Conservation (phyloP, 495 filamentous ascomycete species). For the Penicillium argentinense region DNA sequence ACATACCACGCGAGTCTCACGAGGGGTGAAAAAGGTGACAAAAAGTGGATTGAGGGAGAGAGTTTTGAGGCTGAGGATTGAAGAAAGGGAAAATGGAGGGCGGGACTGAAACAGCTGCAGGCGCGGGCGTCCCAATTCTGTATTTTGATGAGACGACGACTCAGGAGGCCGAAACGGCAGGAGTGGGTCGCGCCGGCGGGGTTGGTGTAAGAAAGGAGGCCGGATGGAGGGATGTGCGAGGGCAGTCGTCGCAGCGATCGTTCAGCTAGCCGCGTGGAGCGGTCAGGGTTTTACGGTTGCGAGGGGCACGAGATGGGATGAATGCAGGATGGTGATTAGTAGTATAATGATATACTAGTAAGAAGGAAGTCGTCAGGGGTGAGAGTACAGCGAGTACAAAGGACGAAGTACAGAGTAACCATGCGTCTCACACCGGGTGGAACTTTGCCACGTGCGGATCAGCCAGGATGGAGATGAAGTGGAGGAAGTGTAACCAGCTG, state of each 20-base stretch:
- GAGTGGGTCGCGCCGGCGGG: constrained; percentile 18
- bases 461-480: constrained; percentile 13
- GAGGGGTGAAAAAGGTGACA: too few species aligned
- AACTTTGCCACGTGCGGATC: constrained; percentile 26
- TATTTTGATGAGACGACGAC: constrained; percentile 12
- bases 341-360: too few species aligned
- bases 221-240: neutral
- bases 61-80: neutral
- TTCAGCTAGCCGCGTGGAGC: too few species aligned
- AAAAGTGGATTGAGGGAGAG: too few species aligned
- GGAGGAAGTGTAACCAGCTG: too few species aligned
- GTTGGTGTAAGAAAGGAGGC: constrained; percentile 11
- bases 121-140: constrained; percentile 5
- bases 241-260: neutral
- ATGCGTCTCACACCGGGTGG: too few species aligned
- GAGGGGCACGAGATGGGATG: neutral
- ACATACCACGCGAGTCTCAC: too few species aligned
- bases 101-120: constrained; percentile 19
- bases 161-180: constrained; percentile 23
- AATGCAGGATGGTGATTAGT: too few species aligned
- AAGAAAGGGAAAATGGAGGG: constrained; percentile 8
- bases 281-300: too few species aligned
- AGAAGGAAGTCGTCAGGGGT: too few species aligned
- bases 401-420: too few species aligned
- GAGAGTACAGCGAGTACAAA: too few species aligned